These are phyloP conservation scores for Amanita pseudoporphyria DNA, from an alignment of 768 basidiomycete genomes.

Conservation along the genomic window DNA sequence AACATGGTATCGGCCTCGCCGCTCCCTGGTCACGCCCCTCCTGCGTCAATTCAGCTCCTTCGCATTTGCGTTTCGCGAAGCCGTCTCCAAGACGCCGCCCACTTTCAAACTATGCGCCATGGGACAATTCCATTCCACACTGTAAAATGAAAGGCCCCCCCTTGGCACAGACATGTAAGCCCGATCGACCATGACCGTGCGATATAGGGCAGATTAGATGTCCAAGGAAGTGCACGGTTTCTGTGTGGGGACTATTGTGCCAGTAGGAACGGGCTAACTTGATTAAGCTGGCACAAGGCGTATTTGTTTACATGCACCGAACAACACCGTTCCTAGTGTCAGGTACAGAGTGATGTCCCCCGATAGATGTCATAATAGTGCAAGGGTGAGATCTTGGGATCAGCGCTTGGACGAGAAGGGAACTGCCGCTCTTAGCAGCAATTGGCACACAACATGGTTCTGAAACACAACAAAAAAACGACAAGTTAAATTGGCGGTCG, in stretches of 20 bases:
- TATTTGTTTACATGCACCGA: background rate
- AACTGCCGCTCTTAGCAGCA: background rate
- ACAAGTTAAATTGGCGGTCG: background rate
- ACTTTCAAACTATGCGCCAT: background rate
- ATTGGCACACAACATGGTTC: background rate
- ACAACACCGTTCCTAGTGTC: conserved; percentile 1
- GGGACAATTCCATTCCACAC: background rate
- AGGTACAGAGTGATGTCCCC: background rate
- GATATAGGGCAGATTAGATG: background rate
- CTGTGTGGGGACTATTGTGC: no score
- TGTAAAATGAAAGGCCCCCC: background rate
- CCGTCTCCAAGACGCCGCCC: background rate
- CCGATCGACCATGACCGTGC: background rate
- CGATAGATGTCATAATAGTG: background rate
- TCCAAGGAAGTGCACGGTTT: background rate
- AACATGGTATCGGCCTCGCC: background rate
- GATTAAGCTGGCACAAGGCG: background rate
- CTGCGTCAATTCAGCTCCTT: background rate
- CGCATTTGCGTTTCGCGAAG: background rate
- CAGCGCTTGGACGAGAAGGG: background rate
- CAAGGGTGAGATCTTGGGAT: background rate
- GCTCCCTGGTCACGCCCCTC: background rate
- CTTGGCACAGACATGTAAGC: background rate
- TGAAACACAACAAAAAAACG: background rate
- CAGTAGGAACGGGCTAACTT: background rate